These are phyloP conservation scores for Trypanosoma boissoni DNA, from an alignment of 208 protist species.

Conservation along the genomic window DNA sequence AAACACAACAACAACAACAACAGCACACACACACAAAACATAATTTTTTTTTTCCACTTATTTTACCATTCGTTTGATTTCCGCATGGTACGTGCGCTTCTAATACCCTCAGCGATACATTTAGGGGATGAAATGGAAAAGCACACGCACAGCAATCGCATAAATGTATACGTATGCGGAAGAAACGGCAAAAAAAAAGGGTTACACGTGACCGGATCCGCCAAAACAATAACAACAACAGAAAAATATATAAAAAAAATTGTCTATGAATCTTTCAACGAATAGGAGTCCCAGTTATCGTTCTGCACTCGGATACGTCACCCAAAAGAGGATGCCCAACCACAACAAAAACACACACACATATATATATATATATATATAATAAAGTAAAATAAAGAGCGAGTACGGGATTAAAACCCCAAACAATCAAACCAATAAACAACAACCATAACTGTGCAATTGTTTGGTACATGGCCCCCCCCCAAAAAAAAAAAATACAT, in stretches of 20 bases:
- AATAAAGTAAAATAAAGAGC: neutral
- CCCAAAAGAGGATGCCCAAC: neutral
- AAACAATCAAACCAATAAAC: neutral
- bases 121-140: too few species aligned
- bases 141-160: too few species aligned
- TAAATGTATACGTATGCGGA: too few species aligned
- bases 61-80: too few species aligned
- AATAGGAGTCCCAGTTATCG: too few species aligned
- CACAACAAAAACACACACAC: conserved; percentile 3
- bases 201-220: neutral
- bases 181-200: conserved; percentile 15
- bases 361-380: conserved; percentile 7
- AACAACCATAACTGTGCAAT: neutral
- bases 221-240: neutral
- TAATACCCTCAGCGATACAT: too few species aligned
- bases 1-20: too few species aligned
- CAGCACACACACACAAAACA: too few species aligned
- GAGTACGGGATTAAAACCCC: conserved; percentile 1
- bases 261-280: conserved; percentile 5
- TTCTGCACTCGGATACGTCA: too few species aligned
- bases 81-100: too few species aligned
- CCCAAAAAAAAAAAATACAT: conserved; percentile 7
- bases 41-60: too few species aligned
- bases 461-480: neutral
- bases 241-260: conserved; percentile 1